Evolutionary conservation across 495 filamentous ascomycete species (phyloP).

Genomic region (Hypoxylon cercidicola): DNA sequence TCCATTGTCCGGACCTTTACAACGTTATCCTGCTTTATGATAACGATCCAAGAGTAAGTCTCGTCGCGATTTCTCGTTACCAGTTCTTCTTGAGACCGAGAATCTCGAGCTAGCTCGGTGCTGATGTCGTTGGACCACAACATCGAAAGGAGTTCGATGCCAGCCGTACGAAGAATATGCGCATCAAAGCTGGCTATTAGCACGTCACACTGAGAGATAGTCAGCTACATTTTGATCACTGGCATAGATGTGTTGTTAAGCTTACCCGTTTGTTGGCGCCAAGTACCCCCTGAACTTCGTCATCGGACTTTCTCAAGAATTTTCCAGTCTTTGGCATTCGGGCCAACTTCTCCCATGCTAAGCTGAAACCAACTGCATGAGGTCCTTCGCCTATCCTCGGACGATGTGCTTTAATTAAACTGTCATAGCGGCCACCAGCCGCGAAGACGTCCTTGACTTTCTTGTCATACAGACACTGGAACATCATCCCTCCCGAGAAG

Average conservation of each 20-base stretch:
- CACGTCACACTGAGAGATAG: slow-evolving; percentile 75
- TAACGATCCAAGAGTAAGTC: slow-evolving; percentile 85
- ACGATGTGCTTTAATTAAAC: slow-evolving; percentile 77
- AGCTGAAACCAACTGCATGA: slow-evolving; percentile 91
- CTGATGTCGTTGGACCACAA: slow-evolving; percentile 87
- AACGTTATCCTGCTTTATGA: slow-evolving; percentile 80
- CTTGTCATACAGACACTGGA: slow-evolving; percentile 89
- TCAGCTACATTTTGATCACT: slow-evolving; percentile 23
- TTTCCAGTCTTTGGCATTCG: slow-evolving; percentile 67
- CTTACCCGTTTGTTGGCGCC: slow-evolving; percentile 68
- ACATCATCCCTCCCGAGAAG: slow-evolving; percentile 86
- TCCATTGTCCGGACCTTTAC: slow-evolving; percentile 80
- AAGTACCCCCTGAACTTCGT: slow-evolving; percentile 67
- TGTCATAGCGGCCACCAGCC: slow-evolving; percentile 92
- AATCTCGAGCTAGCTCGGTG: slow-evolving; percentile 87
- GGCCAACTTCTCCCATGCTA: slow-evolving; percentile 86
- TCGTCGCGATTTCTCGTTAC: slow-evolving; percentile 75
- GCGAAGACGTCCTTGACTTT: slow-evolving; percentile 88
- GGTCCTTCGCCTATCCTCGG: slow-evolving; percentile 65
- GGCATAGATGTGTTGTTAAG: neutral
- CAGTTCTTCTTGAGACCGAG: slow-evolving; percentile 78
- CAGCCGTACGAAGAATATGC: slow-evolving; percentile 75
- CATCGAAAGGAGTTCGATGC: slow-evolving; percentile 78
- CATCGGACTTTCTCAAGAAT: slow-evolving; percentile 72
- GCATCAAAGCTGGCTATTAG: slow-evolving; percentile 88